Conservation (phyloP, 139 green algal species). For the Microglena sp. region DNA sequence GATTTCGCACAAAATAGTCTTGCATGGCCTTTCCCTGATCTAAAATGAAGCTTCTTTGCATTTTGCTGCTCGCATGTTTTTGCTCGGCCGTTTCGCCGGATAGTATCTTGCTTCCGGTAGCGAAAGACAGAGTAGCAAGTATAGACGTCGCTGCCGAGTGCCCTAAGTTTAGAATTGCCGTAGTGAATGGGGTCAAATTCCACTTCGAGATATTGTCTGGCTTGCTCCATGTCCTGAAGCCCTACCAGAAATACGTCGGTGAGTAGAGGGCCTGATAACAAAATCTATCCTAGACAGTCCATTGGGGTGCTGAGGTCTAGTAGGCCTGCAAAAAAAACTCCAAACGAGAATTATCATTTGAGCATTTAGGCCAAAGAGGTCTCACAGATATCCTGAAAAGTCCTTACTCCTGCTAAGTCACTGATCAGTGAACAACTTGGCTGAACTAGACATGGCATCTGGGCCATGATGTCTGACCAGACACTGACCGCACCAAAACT, state of each 20-base stretch:
- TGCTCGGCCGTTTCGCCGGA: not conserved
- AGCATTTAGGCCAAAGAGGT: too few relatives aligned
- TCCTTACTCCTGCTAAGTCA: too few relatives aligned
- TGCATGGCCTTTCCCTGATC: not conserved
- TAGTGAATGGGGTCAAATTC: slow-evolving; percentile 41
- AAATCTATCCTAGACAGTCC: too few relatives aligned
- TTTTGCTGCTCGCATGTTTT: not conserved
- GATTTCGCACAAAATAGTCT: not conserved
- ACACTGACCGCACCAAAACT: too few relatives aligned
- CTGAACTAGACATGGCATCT: too few relatives aligned
- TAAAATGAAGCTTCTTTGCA: not conserved
- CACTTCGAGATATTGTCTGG: slow-evolving; percentile 34
- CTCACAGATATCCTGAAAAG: too few relatives aligned
- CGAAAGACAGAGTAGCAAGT: not conserved
- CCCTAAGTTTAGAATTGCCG: slow-evolving; percentile 28
- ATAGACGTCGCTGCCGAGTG: slow-evolving; percentile 3
- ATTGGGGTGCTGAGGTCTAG: too few relatives aligned
- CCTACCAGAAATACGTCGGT: slow-evolving; percentile 7
- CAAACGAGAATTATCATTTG: too few relatives aligned
- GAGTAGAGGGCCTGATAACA: too few relatives aligned
- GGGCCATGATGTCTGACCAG: too few relatives aligned
- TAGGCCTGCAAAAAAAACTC: too few relatives aligned
- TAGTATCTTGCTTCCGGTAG: not conserved
- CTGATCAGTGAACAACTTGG: too few relatives aligned
- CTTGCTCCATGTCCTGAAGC: slow-evolving; percentile 19